phyloP scores from a whole-genome alignment of 139 green algal species.

The Ulvella scutata region DNA sequence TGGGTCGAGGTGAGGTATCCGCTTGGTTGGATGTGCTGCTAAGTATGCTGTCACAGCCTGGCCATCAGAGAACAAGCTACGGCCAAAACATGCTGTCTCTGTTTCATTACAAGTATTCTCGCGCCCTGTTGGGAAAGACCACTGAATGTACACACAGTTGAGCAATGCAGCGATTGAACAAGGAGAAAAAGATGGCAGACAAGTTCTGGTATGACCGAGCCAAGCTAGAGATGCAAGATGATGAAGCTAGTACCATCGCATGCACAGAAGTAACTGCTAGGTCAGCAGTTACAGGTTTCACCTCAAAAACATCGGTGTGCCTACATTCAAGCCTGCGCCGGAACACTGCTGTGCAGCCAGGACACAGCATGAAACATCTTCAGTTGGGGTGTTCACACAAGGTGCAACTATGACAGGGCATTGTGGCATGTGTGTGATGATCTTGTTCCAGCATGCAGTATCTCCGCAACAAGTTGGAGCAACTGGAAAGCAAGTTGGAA shows the following conservation, averaged over 20 bases:
- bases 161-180: slow-evolving; percentile 17
- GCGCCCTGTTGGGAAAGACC: not conserved
- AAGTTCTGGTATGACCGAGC: slow-evolving; percentile 18
- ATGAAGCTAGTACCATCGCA: not conserved
- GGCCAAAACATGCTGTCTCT: not conserved
- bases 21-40: not conserved
- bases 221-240: not conserved
- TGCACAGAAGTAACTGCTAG: not conserved
- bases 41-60: not conserved
- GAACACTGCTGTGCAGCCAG: too few relatives aligned
- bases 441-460: too few relatives aligned
- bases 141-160: not conserved
- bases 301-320: not conserved
- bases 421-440: too few relatives aligned
- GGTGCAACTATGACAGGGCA: too few relatives aligned
- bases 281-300: not conserved
- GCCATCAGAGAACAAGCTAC: not conserved
- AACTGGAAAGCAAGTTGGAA: too few relatives aligned
- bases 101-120: not conserved
- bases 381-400: too few relatives aligned
- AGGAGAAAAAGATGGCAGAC: slow-evolving; percentile 23
- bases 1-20: slow-evolving; percentile 18
- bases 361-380: too few relatives aligned
- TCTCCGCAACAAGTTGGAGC: too few relatives aligned
- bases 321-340: too few relatives aligned